Evolutionary conservation across 306 rosid species (phyloP).

Genomic region (Clitoria ternatea): DNA sequence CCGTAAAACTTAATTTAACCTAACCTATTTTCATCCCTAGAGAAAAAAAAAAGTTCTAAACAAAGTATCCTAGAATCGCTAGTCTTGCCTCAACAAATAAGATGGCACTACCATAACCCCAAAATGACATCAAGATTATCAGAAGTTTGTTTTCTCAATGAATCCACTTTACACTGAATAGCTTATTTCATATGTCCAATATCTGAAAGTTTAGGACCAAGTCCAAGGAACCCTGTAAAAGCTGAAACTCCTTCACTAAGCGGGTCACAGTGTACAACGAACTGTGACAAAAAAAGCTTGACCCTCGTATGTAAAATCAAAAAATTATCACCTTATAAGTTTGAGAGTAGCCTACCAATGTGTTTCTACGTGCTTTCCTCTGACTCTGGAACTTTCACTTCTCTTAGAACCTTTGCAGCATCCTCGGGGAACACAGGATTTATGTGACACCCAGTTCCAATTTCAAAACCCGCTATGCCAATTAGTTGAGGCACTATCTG

Average conservation of each 20-base stretch:
- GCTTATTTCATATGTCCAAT: background rate
- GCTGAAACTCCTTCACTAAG: background rate
- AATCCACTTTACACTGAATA: background rate
- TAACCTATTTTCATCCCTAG: too few relatives aligned
- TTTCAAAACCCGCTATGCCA: slow-evolving; percentile 66
- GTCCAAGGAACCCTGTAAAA: background rate
- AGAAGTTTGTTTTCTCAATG: background rate
- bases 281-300: background rate
- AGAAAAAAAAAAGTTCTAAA: too few relatives aligned
- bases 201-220: background rate
- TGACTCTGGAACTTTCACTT: slow-evolving; percentile 43
- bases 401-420: slow-evolving; percentile 77
- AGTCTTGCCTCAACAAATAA: too few relatives aligned
- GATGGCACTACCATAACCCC: background rate
- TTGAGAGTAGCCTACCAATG: background rate
- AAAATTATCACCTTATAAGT: background rate
- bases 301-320: background rate
- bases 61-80: too few relatives aligned
- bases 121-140: background rate
- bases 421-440: slow-evolving; percentile 86
- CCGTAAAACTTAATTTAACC: too few relatives aligned
- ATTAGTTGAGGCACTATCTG: slow-evolving; percentile 77
- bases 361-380: background rate
- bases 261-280: background rate
- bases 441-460: slow-evolving; percentile 77